Evolutionary conservation across 495 filamentous ascomycete species (phyloP), one percentile per base, ranked within the genome.

Genomic region (Pyronema domesticum): DNA sequence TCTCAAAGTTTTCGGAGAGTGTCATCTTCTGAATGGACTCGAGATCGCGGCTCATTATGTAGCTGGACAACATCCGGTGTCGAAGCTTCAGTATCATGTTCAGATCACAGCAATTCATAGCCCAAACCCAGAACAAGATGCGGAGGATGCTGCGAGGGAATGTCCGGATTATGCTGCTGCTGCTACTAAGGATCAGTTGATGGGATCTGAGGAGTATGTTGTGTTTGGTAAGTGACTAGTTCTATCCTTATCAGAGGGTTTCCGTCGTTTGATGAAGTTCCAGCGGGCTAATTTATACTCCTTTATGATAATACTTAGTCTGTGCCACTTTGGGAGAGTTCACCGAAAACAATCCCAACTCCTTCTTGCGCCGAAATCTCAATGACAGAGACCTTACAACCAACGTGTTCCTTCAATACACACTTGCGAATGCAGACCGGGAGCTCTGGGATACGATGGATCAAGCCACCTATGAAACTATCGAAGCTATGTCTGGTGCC

Each of bases 401-500:
- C 11, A 48, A 48, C 35, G 33, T 55, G 8, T 15, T 34, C 17
- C 19, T 55, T 34, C 40, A 47, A 18, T 13, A 45, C 53, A 49
- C 19, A 10, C 35, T 36, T 13, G 10, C 43, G 1, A 40, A 48
- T 13, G 33, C 10, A 3, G 53, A 55, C 34, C 46, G 37, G 11
- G 13, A 48, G 13, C 43, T 55, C 7, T 55, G 43, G 19, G 53
- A 49, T 13, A 43, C 18, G 6, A 55, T 55, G 53, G 53, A 55
- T 15, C 1, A 55, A 17, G 53, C 53, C 9, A 48, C 53, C 19
- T 55, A 46, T 15, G 15, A 48, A 39, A 19, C 44, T 7, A 55
- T 48, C 17, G 7, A 55, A n/a, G 53, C 43, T 11, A 19, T 47
- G 15, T 39, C 52, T 19, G 19, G 53, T 23, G 3, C 11, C 43